These are phyloP conservation scores for Metschnikowia lunata DNA, from an alignment of 805 yeast genomes.

Conservation along the genomic window DNA sequence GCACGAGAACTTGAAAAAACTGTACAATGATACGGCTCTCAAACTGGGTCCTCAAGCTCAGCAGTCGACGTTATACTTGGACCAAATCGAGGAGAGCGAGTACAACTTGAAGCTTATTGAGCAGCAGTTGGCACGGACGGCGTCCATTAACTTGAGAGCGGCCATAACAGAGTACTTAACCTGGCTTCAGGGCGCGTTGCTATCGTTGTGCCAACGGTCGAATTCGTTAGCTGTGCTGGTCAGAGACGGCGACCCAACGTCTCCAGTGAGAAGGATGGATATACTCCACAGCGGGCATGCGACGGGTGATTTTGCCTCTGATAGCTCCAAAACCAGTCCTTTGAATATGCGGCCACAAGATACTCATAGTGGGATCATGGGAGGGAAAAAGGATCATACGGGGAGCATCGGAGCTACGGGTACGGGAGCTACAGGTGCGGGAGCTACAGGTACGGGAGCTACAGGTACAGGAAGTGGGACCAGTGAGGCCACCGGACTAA, in stretches of 20 bases:
- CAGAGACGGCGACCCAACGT: constrained; percentile 7
- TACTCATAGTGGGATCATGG: constrained; percentile 1
- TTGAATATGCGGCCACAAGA: constrained; percentile 7
- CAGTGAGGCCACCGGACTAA: background rate
- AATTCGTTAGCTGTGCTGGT: constrained; percentile 5
- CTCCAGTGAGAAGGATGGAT: constrained; percentile 5
- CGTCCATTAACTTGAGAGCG: constrained; percentile 42
- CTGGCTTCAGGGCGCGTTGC: constrained; percentile 21
- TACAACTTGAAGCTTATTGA: constrained; percentile 50
- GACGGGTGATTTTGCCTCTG: constrained; percentile 3
- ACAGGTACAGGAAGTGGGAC: background rate
- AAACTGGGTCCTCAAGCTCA: constrained; percentile 42
- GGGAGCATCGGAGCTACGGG: background rate
- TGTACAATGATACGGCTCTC: constrained; percentile 40
- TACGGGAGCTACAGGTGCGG: background rate
- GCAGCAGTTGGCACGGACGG: constrained; percentile 46
- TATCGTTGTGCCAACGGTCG: constrained; percentile 3
- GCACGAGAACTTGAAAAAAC: constrained; percentile 35
- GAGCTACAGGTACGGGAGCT: background rate
- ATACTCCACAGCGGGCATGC: constrained; percentile 2
- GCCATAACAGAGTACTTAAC: constrained; percentile 42
- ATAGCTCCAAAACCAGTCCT: constrained; percentile 7
- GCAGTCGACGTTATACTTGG: constrained; percentile 41
- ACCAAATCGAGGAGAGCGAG: constrained; percentile 48
- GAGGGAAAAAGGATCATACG: background rate